A percentile compares a stretch with the other conserved stretches of the same genome.
phyloP scores from a whole-genome alignment of 148 eudicot genomes.

The Rhododendron williamsianum region DNA sequence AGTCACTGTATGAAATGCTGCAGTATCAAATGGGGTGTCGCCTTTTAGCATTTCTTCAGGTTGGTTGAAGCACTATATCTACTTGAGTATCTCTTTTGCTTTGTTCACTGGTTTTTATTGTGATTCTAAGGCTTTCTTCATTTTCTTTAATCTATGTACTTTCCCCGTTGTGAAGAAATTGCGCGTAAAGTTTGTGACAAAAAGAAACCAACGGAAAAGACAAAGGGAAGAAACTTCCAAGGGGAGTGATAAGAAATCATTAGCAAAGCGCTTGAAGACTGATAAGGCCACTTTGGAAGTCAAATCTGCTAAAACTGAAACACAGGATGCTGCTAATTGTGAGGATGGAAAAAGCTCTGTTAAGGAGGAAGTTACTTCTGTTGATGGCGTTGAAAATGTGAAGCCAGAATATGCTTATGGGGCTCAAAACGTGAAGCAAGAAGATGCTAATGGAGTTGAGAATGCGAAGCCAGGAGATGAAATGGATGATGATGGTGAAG shows the following conservation, averaged over 20 bases:
- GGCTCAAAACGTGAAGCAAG: constrained; percentile 58
- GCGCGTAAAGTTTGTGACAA: constrained; percentile 53
- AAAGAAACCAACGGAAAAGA: constrained; percentile 77
- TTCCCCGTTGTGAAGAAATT: constrained; percentile 42
- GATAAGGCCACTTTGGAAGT: constrained; percentile 33
- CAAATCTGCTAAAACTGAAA: constrained; percentile 34
- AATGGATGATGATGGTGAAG: constrained; percentile 67
- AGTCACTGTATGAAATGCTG: constrained; percentile 94
- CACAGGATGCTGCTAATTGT: constrained; percentile 30
- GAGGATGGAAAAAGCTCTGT: constrained; percentile 28
- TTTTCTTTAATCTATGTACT: neutral
- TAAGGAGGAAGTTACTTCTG: constrained; percentile 28
- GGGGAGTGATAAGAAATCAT: constrained; percentile 35
- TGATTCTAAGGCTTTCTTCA: neutral
- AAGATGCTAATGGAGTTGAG: constrained; percentile 22
- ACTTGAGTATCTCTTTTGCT: neutral
- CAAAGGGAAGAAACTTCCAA: constrained; percentile 58
- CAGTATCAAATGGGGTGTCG: constrained; percentile 87
- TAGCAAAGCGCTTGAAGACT: constrained; percentile 56
- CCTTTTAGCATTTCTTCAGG: constrained; percentile 79
- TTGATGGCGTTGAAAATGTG: neutral
- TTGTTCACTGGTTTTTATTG: neutral
- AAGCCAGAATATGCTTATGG: constrained; percentile 23
- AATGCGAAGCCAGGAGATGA: constrained; percentile 20
- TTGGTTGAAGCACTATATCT: constrained; percentile 13